Evolutionary conservation across 371 early-diverging fungal species (phyloP), one percentile per base, ranked within the genome.

Genomic region (Massospora cicadina): DNA sequence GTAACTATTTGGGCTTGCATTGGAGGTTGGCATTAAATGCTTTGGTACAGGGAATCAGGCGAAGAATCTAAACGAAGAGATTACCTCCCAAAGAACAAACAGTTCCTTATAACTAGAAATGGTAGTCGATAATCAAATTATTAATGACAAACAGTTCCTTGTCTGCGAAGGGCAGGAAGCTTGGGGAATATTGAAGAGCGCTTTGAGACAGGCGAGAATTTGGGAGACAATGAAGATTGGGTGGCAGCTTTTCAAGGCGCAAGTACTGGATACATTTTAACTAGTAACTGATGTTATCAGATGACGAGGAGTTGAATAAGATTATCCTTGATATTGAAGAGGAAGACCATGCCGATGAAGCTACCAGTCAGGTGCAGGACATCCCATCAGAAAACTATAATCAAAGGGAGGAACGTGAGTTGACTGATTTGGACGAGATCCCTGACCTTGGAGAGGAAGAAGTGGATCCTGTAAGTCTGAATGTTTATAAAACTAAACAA

Each of bases 371-470:
- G 69, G 65, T 74, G 66, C 58, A 72, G 70, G 71, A 74, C 66
- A 21, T 60, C 31, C 33, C 17, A 31, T 33, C 57, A 32, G 32
- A 27, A 33, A 64, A 58, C 25, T 10, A 53, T 24, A 63, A 59
- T 53, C 65, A 67, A 24, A 65, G 62, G 1, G 67, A 68, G 3
- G 70, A 65, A 0, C 68, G 59, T 13, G 66, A 43, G 7, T 13
- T 43, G 25, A 24, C 1, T 33, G 55, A 1, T 32, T 43, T 54
- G 23, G 68, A 91, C 60, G 93, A 93, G 53, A 92, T 97, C 63
- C 93, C 92, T 1, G 95, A 94, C 71, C 88, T 97, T 71, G 95
- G 93, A 63, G 94, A 93, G 61, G 81, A 89, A 65, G 88, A 83
- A 55, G 87, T 83, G 0, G 86, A 87, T 65, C 82, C 85, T 1